Conservation (phyloP, 2,329 filamentous ascomycete species). For the Canariomyces notabilis region DNA sequence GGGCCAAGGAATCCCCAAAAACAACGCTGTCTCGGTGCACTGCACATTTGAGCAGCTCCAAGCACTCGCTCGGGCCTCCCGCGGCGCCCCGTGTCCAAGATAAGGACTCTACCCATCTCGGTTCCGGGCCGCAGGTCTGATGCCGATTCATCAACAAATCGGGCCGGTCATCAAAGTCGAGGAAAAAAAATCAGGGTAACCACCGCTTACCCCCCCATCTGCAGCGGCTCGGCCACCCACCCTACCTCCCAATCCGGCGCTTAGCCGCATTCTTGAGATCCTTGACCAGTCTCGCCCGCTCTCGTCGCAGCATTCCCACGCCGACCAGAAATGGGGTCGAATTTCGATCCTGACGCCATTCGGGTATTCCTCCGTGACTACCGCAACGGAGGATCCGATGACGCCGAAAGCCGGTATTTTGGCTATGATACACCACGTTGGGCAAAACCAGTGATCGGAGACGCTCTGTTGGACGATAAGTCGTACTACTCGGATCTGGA, state of each 20-base stretch:
- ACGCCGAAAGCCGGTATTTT: not conserved
- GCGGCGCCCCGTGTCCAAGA: not conserved
- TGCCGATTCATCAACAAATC: not conserved
- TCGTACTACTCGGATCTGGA: not conserved
- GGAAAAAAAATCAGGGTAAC: not conserved
- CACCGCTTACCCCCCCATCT: not conserved
- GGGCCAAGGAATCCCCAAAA: not conserved
- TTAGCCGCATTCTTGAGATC: not conserved
- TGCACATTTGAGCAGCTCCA: not conserved
- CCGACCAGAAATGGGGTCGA: slow-evolving; percentile 7
- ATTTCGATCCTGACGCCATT: slow-evolving; percentile 4
- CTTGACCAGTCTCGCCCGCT: not conserved
- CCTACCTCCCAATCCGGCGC: not conserved
- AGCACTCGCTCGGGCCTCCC: slow-evolving; percentile 5
- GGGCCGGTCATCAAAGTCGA: not conserved
- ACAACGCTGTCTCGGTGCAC: not conserved
- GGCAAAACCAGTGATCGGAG: not conserved
- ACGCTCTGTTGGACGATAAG: not conserved
- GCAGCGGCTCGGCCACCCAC: not conserved
- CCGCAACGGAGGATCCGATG: not conserved
- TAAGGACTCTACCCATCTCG: not conserved
- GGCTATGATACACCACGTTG: not conserved
- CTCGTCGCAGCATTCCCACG: not conserved
- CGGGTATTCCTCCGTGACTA: not conserved
- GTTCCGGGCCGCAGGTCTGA: not conserved